These are phyloP conservation scores for Citrullus amarus DNA, from an alignment of 306 rosid species.

Conservation along the genomic window DNA sequence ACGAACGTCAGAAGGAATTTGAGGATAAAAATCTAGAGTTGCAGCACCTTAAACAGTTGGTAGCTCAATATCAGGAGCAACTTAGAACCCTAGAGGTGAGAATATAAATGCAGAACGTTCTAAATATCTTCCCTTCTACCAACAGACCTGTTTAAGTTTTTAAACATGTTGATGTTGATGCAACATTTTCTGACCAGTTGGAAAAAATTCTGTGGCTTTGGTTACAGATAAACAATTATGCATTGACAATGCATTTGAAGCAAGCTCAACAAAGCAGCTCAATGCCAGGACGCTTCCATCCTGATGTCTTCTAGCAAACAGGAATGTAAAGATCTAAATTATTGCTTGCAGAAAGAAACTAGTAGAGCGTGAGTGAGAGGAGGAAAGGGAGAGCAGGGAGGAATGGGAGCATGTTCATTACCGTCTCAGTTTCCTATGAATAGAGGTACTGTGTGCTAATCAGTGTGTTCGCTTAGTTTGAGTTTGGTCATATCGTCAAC, in stretches of 20 bases:
- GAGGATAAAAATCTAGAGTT: conserved; percentile 56
- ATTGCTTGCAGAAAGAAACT: not conserved
- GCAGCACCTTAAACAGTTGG: conserved; percentile 64
- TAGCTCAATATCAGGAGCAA: conserved; percentile 82
- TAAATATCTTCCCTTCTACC: not conserved
- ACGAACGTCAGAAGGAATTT: conserved; percentile 63
- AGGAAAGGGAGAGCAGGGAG: not conserved
- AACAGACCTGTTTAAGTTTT: not conserved
- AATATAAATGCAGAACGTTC: not conserved
- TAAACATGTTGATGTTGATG: not conserved
- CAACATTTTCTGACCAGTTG: not conserved
- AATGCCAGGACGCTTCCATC: conserved; percentile 68
- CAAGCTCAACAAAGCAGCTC: conserved; percentile 78
- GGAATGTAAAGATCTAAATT: not conserved
- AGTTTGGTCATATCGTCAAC: not conserved
- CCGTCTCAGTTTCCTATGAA: not conserved
- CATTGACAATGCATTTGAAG: conserved; percentile 84
- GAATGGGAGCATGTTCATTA: not conserved
- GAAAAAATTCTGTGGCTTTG: not conserved
- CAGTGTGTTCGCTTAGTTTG: not conserved
- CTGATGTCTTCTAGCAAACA: conserved; percentile 59
- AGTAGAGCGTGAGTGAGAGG: not conserved
- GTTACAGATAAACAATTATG: conserved; percentile 71
- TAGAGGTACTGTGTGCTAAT: not conserved
- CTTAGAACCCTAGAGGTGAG: conserved; percentile 76